Evolutionary conservation across 805 yeast genomes (phyloP).

Genomic region (Ogataea populi-albae): DNA sequence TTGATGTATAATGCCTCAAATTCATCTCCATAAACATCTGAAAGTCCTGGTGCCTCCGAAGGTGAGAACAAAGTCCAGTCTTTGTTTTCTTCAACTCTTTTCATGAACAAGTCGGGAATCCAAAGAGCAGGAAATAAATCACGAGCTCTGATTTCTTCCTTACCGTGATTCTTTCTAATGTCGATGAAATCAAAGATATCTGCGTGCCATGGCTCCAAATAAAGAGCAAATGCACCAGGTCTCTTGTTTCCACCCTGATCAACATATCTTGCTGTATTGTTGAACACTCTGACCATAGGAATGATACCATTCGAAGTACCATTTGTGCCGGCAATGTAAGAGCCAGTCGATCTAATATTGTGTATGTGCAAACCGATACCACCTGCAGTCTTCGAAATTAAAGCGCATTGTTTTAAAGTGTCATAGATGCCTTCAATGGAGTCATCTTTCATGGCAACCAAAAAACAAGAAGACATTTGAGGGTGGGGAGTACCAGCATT

Average conservation of each 20-base stretch:
- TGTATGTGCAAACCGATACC: slow-evolving; percentile 63
- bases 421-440: slow-evolving; percentile 63
- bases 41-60: slow-evolving; percentile 54
- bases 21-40: slow-evolving; percentile 55
- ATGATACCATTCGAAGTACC: slow-evolving; percentile 62
- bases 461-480: slow-evolving; percentile 61
- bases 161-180: slow-evolving; percentile 61
- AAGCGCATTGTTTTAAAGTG: slow-evolving; percentile 59
- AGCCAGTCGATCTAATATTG: slow-evolving; percentile 57
- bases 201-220: slow-evolving; percentile 63
- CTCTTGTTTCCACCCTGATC: slow-evolving; percentile 67
- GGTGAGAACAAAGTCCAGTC: slow-evolving; percentile 62
- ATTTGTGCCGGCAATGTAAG: slow-evolving; percentile 60
- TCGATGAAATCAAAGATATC: slow-evolving; percentile 59
- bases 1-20: slow-evolving; percentile 48
- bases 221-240: slow-evolving; percentile 63
- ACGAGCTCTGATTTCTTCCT: slow-evolving; percentile 61
- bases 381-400: slow-evolving; percentile 60
- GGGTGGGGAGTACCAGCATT: slow-evolving; percentile 61
- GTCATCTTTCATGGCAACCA: slow-evolving; percentile 61
- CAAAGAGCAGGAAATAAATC: slow-evolving; percentile 62
- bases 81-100: slow-evolving; percentile 53
- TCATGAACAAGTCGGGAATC: slow-evolving; percentile 63
- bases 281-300: slow-evolving; percentile 62
- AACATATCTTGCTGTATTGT: slow-evolving; percentile 61